Evolutionary conservation across 805 yeast species (phyloP).

Genomic region (Komagataella populi): DNA sequence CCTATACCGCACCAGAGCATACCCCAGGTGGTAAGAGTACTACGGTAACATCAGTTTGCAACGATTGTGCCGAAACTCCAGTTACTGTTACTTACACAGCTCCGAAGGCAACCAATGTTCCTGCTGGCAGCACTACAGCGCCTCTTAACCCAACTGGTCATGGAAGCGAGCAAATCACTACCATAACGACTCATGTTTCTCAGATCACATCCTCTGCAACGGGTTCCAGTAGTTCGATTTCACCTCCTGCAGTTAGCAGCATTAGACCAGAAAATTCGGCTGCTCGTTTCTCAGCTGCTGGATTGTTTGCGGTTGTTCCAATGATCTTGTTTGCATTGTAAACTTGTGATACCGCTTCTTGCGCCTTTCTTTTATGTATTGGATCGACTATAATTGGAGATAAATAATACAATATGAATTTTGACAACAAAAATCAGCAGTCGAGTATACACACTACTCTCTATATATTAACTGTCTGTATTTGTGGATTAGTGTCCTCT

Average conservation of each 20-base stretch:
- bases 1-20: not conserved
- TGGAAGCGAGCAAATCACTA: not conserved
- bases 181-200: not conserved
- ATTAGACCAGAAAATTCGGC: not conserved
- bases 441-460: not conserved
- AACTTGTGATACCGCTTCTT: not conserved
- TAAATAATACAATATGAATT: not conserved
- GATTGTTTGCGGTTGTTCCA: not conserved
- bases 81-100: not conserved
- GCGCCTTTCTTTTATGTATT: not conserved
- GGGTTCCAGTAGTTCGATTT: not conserved
- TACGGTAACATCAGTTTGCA: not conserved
- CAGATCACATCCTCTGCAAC: not conserved
- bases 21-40: not conserved
- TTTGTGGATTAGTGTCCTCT: no score
- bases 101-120: not conserved
- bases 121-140: not conserved
- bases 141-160: not conserved
- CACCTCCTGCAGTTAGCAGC: not conserved
- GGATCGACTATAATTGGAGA: not conserved
- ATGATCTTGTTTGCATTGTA: not conserved
- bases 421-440: not conserved
- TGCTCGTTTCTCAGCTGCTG: not conserved
- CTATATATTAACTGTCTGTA: no score
- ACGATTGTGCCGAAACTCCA: not conserved